phyloP scores from a whole-genome alignment of 768 basidiomycete genomes.

The Chalciporus piperatus region DNA sequence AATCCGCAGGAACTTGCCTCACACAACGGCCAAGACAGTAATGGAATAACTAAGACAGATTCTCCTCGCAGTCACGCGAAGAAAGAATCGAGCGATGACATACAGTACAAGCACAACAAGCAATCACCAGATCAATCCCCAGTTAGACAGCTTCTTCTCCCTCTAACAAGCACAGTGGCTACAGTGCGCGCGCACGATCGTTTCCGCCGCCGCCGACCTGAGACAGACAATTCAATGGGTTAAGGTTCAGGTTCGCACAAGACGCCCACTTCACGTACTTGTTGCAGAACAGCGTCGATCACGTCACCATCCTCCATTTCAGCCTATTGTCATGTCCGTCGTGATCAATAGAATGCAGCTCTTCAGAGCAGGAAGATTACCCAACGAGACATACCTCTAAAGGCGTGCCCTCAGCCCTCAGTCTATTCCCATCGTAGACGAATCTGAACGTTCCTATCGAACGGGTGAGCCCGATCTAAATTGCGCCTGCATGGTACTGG shows the following conservation, averaged over 20 bases:
- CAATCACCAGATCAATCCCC: neutral
- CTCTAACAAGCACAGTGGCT: no score
- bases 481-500: neutral
- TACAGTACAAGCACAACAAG: slow-evolving; percentile 2
- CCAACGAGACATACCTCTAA: slow-evolving; percentile 39
- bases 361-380: neutral
- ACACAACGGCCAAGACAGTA: neutral
- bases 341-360: neutral
- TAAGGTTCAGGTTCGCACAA: neutral
- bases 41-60: no score
- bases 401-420: slow-evolving; percentile 51
- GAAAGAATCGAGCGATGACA: neutral
- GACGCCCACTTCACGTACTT: slow-evolving; percentile 37
- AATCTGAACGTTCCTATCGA: slow-evolving; percentile 62
- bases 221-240: neutral
- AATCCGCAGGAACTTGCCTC: no score
- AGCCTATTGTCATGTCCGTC: slow-evolving; percentile 32
- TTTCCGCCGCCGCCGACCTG: slow-evolving; percentile 24
- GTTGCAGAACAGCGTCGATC: slow-evolving; percentile 57
- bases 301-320: slow-evolving; percentile 62
- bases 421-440: slow-evolving; percentile 50
- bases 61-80: no score
- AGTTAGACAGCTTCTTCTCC: neutral
- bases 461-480: neutral
- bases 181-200: no score